Evolutionary conservation across 75 land plant genomes (phyloP).

Genomic region (Sequoia sempervirens): DNA sequence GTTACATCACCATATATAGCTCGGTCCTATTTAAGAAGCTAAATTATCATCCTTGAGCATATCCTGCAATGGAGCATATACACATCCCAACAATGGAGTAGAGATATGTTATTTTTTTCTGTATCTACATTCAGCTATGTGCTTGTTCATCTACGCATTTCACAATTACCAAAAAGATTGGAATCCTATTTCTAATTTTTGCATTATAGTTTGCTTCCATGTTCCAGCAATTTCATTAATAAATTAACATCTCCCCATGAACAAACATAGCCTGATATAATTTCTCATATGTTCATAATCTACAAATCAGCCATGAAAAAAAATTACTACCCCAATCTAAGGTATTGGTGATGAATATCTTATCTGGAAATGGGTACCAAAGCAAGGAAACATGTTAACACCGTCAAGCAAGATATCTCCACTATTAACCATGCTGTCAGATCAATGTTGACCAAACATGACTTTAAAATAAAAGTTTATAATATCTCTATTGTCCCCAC

Average conservation of each 20-base stretch:
- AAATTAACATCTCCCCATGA: neutral
- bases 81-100: too few species aligned
- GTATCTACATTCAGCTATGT: too few species aligned
- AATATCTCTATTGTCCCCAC: too few species aligned
- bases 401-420: neutral
- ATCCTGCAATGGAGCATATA: too few species aligned
- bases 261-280: neutral
- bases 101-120: too few species aligned
- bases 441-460: too few species aligned
- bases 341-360: neutral
- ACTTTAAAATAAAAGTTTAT: too few species aligned
- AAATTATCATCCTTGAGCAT: too few species aligned
- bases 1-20: too few species aligned
- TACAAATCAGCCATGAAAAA: neutral
- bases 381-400: neutral
- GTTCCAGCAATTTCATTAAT: neutral
- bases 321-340: neutral
- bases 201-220: neutral
- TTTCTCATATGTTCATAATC: neutral
- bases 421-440: neutral
- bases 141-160: neutral
- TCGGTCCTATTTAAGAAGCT: too few species aligned
- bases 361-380: neutral
- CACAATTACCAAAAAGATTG: neutral
- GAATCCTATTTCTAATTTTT: neutral